Conservation (phyloP, 495 filamentous ascomycete species). For the Aspergillus nidulans region DNA sequence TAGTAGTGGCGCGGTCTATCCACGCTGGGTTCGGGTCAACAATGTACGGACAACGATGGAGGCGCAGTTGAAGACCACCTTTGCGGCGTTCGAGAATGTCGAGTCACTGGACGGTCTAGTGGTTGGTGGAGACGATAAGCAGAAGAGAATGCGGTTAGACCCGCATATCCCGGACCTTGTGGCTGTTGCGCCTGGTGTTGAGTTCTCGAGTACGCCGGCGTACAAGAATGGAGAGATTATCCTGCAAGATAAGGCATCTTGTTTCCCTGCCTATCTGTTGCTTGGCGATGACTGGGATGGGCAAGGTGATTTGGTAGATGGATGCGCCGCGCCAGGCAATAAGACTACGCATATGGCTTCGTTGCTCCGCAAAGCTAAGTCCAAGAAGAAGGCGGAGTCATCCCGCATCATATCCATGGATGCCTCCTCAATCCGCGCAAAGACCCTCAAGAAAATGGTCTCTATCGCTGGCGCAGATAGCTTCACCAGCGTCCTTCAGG, state of each 20-base stretch:
- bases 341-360: slow-evolving; percentile 94
- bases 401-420: slow-evolving; percentile 41
- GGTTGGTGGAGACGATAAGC: neutral
- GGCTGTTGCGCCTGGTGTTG: slow-evolving; percentile 63
- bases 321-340: slow-evolving; percentile 91
- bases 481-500: slow-evolving; percentile 59
- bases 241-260: slow-evolving; percentile 93
- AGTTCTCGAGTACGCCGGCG: slow-evolving; percentile 63
- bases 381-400: slow-evolving; percentile 13
- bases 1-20: slow-evolving; percentile 41
- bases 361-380: slow-evolving; percentile 45
- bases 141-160: slow-evolving; percentile 56
- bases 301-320: slow-evolving; percentile 76
- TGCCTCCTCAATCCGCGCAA: slow-evolving; percentile 49
- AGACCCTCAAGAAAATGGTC: slow-evolving; percentile 79
- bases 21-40: slow-evolving; percentile 89
- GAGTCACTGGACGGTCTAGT: slow-evolving; percentile 42
- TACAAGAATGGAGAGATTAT: slow-evolving; percentile 77
- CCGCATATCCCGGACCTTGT: slow-evolving; percentile 76
- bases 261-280: slow-evolving; percentile 81
- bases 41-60: slow-evolving; percentile 65
- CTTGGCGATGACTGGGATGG: slow-evolving; percentile 46
- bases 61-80: slow-evolving; percentile 65
- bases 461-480: slow-evolving; percentile 62
- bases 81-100: slow-evolving; percentile 52